Percentiles rank a stretch among this genome's conserved stretches.
Evolutionary conservation across 352 stramenopile genomes (phyloP).

Genomic region (Pythium biforme): DNA sequence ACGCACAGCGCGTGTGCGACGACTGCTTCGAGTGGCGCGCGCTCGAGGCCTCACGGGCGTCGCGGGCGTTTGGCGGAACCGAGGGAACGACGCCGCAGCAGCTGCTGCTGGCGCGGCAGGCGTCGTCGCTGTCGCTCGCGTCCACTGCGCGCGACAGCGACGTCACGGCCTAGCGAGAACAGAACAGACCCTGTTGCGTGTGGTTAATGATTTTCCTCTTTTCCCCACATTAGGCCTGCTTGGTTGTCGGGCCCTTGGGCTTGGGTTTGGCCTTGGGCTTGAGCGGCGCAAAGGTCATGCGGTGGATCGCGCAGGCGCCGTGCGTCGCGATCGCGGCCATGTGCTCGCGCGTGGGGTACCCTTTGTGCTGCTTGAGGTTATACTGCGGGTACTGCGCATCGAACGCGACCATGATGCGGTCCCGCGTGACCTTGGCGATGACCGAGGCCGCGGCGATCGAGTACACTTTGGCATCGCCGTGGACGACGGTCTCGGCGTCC

Average conservation of each 20-base stretch:
- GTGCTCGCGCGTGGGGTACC: slow-evolving; percentile 95
- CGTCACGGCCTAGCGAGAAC: neutral
- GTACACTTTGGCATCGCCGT: slow-evolving; percentile 96
- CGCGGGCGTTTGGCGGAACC: neutral
- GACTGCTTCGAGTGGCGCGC: slow-evolving; percentile 65
- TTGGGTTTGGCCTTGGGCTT: slow-evolving; percentile 58
- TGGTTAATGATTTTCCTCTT: neutral
- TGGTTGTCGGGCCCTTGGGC: neutral
- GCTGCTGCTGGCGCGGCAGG: neutral
- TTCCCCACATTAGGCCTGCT: neutral
- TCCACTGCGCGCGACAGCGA: slow-evolving; percentile 6
- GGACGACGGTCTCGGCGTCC: slow-evolving; percentile 90
- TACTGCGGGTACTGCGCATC: slow-evolving; percentile 93
- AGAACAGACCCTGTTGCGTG: neutral
- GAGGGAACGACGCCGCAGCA: neutral
- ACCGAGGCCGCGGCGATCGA: slow-evolving; percentile 97
- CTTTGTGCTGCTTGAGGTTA: slow-evolving; percentile 96
- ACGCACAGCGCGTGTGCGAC: slow-evolving; percentile 82
- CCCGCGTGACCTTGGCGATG: slow-evolving; percentile 97
- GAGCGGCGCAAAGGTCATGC: slow-evolving; percentile 95
- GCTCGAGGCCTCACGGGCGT: slow-evolving; percentile 14
- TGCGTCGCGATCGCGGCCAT: slow-evolving; percentile 84
- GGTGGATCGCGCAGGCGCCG: slow-evolving; percentile 94
- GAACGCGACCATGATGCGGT: slow-evolving; percentile 96
- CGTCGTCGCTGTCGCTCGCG: slow-evolving; percentile 8